phyloP scores from a whole-genome alignment of 176 grass and related monocot species.

The Calamus simplicifolius region DNA sequence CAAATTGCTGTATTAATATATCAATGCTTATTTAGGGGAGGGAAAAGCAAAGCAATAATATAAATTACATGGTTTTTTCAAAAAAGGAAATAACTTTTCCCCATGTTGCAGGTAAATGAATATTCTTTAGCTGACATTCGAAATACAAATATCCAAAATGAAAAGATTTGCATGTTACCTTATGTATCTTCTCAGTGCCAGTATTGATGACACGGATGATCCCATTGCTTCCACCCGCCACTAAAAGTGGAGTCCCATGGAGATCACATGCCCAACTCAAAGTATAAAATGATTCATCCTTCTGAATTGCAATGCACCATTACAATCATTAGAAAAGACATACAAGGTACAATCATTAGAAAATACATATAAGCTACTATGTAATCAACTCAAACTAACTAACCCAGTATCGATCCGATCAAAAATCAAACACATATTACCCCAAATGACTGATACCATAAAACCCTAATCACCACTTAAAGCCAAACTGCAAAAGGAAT shows the following conservation, averaged over 20 bases:
- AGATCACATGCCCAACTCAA: constrained; percentile 77
- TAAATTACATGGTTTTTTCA: too few species aligned
- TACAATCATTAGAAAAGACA: constrained; percentile 20
- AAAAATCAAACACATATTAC: background rate
- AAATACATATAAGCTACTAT: background rate
- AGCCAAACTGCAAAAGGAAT: background rate
- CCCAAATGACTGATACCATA: too few species aligned
- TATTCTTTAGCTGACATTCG: too few species aligned
- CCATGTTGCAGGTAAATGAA: too few species aligned
- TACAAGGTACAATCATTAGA: background rate
- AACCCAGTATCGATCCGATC: background rate
- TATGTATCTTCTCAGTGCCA: constrained; percentile 62
- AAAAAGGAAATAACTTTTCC: too few species aligned
- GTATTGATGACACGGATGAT: constrained; percentile 79
- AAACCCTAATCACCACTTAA: background rate
- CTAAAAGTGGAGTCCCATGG: constrained; percentile 58
- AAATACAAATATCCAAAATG: too few species aligned
- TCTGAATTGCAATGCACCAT: constrained; percentile 29
- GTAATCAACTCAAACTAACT: constrained; percentile 3
- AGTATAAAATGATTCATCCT: constrained; percentile 85
- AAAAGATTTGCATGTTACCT: constrained; percentile 33
- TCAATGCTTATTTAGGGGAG: too few species aligned
- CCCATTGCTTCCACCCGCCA: constrained; percentile 61
- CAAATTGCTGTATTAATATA: too few species aligned
- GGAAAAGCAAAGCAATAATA: too few species aligned